Conservation (phyloP, 2,329 filamentous ascomycete genomes). For the Aspergillus sp. region DNA sequence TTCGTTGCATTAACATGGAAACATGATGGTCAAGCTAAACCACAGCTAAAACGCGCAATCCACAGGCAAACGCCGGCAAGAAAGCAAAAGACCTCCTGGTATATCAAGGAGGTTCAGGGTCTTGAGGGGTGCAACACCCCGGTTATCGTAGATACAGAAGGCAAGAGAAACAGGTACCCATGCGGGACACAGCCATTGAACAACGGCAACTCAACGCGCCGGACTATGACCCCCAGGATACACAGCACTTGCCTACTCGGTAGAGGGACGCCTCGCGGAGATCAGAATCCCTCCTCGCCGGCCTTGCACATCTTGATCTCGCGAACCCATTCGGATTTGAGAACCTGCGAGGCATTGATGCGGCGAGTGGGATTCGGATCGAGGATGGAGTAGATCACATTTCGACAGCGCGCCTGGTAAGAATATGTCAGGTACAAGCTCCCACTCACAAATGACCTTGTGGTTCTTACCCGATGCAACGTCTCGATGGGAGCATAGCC, state of each 20-base stretch:
- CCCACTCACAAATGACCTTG: too few relatives aligned
- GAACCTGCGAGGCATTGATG: conserved; percentile 89
- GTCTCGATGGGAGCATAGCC: conserved; percentile 96
- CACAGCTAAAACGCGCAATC: conserved; percentile 13
- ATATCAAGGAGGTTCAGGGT: conserved; percentile 7
- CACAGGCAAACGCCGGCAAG: conserved; percentile 16
- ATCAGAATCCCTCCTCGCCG: conserved; percentile 81
- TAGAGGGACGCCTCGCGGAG: conserved; percentile 3
- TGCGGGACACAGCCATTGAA: neutral
- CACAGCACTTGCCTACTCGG: neutral
- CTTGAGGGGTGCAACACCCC: neutral
- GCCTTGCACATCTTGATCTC: conserved; percentile 97
- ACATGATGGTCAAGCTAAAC: conserved; percentile 20
- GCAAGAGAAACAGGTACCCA: neutral
- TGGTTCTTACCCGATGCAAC: conserved; percentile 77
- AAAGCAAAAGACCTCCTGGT: conserved; percentile 5
- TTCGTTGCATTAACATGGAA: conserved; percentile 32
- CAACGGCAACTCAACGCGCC: neutral
- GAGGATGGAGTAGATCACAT: conserved; percentile 97
- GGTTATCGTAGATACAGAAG: conserved; percentile 2
- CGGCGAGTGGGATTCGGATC: conserved; percentile 88
- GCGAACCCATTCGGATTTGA: conserved; percentile 97
- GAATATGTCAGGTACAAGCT: conserved; percentile 11
- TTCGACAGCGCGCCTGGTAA: conserved; percentile 79
- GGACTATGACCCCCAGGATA: neutral